phyloP scores from a whole-genome alignment of 805 yeast genomes.

The Tetrapisispora arboricola region DNA sequence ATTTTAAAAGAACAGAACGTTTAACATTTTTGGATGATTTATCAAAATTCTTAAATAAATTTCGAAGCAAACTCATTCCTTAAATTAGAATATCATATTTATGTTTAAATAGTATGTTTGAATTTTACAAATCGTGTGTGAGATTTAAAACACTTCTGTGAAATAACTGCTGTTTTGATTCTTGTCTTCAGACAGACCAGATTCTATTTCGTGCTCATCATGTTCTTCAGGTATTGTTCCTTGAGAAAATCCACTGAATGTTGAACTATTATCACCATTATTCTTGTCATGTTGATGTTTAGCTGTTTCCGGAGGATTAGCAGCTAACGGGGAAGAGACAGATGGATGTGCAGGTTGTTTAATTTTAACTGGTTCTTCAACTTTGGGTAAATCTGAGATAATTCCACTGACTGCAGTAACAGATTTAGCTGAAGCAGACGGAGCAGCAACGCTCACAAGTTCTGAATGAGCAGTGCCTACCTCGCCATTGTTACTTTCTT shows the following conservation, averaged over 20 bases:
- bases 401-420: constrained; percentile 15
- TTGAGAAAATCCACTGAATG: constrained; percentile 25
- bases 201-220: constrained; percentile 4
- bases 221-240: constrained; percentile 14
- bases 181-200: constrained; percentile 3
- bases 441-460: constrained; percentile 2
- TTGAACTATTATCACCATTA: constrained; percentile 7
- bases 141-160: constrained; percentile 20
- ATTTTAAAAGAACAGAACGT: too few relatives aligned
- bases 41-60: too few relatives aligned
- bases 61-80: too few relatives aligned
- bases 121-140: not conserved
- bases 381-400: not conserved
- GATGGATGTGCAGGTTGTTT: not conserved
- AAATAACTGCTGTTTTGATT: constrained; percentile 16
- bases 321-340: constrained; percentile 1
- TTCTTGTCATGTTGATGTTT: constrained; percentile 3
- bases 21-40: too few relatives aligned
- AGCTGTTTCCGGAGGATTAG: not conserved
- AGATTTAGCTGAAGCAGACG: constrained; percentile 16
- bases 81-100: not conserved
- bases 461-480: not conserved
- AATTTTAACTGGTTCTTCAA: not conserved
- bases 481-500: not conserved
- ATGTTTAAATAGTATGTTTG: not conserved